These are phyloP conservation scores for Coleophoma eucalyptorum DNA, from an alignment of 2,329 filamentous ascomycete species.

Conservation along the genomic window DNA sequence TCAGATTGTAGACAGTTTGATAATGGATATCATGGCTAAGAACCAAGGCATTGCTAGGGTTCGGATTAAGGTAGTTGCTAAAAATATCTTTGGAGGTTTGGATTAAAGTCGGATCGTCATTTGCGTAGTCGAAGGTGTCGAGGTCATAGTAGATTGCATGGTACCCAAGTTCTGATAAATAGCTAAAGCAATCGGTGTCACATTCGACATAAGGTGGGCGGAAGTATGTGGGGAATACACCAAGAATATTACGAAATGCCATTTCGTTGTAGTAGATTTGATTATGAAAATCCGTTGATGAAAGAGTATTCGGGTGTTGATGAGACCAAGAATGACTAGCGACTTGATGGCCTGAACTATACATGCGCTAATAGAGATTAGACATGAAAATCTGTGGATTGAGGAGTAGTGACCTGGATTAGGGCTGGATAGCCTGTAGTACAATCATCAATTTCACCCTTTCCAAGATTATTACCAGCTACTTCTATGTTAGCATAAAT, in stretches of 20 bases:
- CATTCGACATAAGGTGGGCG: slow-evolving; percentile 38
- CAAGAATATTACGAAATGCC: slow-evolving; percentile 46
- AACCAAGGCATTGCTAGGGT: slow-evolving; percentile 27
- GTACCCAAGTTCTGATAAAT: slow-evolving; percentile 35
- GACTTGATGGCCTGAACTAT: slow-evolving; percentile 51
- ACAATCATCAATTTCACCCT: slow-evolving; percentile 48
- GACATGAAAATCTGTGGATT: too few species aligned
- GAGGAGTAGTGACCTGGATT: slow-evolving; percentile 30
- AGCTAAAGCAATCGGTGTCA: slow-evolving; percentile 25
- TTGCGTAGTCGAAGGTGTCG: slow-evolving; percentile 45
- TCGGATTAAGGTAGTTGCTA: slow-evolving; percentile 24
- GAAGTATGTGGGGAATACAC: slow-evolving; percentile 49
- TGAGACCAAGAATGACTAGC: slow-evolving; percentile 53
- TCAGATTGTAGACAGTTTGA: slow-evolving; percentile 25
- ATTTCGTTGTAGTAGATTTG: slow-evolving; percentile 48
- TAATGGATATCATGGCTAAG: slow-evolving; percentile 35
- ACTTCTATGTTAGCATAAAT: too few species aligned
- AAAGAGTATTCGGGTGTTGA: slow-evolving; percentile 37
- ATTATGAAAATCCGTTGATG: slow-evolving; percentile 33
- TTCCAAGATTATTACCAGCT: slow-evolving; percentile 47
- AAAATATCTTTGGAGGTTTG: slow-evolving; percentile 33
- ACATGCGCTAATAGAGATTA: slow-evolving; percentile 4
- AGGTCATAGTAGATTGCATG: slow-evolving; percentile 32
- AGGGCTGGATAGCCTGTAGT: slow-evolving; percentile 38
- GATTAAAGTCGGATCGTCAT: slow-evolving; percentile 34